Evolutionary conservation across 768 basidiomycete species (phyloP).

Genomic region (Obba rivulosa): DNA sequence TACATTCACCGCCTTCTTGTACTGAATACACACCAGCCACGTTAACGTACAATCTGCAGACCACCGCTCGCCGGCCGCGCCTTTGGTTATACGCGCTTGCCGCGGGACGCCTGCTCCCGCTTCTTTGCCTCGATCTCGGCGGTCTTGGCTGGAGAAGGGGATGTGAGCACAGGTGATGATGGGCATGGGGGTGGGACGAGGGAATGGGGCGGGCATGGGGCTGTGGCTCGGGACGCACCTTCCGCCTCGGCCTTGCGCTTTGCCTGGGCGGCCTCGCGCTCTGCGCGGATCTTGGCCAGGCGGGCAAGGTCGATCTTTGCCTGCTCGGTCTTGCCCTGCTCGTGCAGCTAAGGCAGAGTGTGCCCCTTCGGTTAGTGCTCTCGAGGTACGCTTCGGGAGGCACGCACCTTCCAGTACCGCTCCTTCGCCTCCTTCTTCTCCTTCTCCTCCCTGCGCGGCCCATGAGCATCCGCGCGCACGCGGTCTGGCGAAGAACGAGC

Average conservation of each 20-base stretch:
- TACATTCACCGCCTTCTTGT: no score
- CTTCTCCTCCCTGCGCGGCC: slow-evolving; percentile 67
- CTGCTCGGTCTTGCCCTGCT: slow-evolving; percentile 83
- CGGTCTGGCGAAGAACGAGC: not conserved
- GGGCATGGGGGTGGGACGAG: not conserved
- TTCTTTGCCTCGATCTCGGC: slow-evolving; percentile 60
- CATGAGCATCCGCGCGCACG: not conserved
- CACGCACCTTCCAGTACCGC: slow-evolving; percentile 74
- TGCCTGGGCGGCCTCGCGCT: slow-evolving; percentile 83
- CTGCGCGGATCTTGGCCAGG: slow-evolving; percentile 78
- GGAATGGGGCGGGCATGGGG: no score
- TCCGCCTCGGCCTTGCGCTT: slow-evolving; percentile 87
- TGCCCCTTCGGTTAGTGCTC: not conserved
- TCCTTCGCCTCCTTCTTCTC: slow-evolving; percentile 90
- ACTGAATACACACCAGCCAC: no score
- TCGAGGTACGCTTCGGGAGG: not conserved
- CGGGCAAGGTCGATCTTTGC: slow-evolving; percentile 86
- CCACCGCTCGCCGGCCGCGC: no score
- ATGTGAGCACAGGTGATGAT: not conserved
- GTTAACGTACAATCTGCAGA: no score
- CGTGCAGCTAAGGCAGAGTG: slow-evolving; percentile 46
- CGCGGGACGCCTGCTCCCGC: slow-evolving; percentile 23
- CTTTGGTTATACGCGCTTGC: slow-evolving; percentile 8
- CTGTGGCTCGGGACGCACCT: slow-evolving; percentile 41
- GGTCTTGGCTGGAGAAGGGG: slow-evolving; percentile 45